Evolutionary conservation across 73 alveolate genomes (phyloP).

Genomic region (Paramecium pentaurelia): DNA sequence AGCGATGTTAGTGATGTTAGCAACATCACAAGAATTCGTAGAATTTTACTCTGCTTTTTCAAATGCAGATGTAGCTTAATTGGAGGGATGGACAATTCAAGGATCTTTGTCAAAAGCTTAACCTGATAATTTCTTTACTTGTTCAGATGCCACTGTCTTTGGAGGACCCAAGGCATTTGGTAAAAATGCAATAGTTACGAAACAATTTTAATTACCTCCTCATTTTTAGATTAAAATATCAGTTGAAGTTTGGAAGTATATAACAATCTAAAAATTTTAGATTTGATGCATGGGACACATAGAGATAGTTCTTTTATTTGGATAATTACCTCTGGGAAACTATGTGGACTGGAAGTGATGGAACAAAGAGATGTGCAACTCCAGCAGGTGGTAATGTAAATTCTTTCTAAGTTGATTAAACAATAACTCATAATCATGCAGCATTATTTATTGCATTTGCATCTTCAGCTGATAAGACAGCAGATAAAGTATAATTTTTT

Average conservation of each 20-base stretch:
- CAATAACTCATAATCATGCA: background rate
- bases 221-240: background rate
- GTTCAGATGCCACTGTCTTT: background rate
- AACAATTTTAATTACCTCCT: background rate
- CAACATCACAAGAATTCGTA: background rate
- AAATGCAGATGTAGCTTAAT: background rate
- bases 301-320: background rate
- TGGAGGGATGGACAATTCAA: background rate
- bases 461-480: background rate
- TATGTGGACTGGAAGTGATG: background rate
- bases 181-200: background rate
- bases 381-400: background rate
- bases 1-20: constrained; percentile 36
- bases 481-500: background rate
- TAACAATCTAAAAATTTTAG: background rate
- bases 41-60: background rate
- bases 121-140: background rate
- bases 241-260: constrained; percentile 13
- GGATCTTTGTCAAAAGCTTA: background rate
- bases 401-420: background rate
- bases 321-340: background rate
- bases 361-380: background rate
- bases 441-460: background rate
- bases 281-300: background rate
- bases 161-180: constrained; percentile 9